Evolutionary conservation across 371 early-diverging fungal genomes (phyloP).

Genomic region (Mucor racemosus): DNA sequence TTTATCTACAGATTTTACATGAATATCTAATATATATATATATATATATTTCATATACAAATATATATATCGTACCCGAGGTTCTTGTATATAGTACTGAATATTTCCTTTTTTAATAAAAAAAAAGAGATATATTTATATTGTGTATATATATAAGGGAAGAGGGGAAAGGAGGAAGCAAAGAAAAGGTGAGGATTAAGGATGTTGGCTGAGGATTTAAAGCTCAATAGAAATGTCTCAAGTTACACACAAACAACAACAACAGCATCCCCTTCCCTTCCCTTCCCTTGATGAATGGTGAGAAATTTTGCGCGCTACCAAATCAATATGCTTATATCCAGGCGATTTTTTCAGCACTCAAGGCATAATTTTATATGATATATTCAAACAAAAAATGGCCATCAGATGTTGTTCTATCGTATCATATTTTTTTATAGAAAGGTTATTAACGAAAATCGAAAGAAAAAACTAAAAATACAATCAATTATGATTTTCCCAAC

Average conservation of each 20-base stretch:
- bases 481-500: too few species aligned
- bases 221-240: constrained; percentile 3
- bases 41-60: too few species aligned
- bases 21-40: too few species aligned
- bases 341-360: too few species aligned
- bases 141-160: background rate
- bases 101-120: background rate
- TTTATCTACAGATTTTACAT: background rate
- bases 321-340: too few species aligned
- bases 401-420: too few species aligned
- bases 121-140: background rate
- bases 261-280: background rate
- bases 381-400: too few species aligned
- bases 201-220: background rate
- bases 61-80: background rate
- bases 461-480: too few species aligned
- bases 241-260: background rate
- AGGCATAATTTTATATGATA: too few species aligned
- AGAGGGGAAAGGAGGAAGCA: background rate
- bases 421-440: too few species aligned
- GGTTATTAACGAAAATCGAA: too few species aligned
- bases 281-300: background rate
- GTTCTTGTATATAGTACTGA: background rate
- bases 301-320: too few species aligned
- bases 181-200: background rate